Conservation (phyloP, 345 rosid genomes). For the Linum usitatissimum region DNA sequence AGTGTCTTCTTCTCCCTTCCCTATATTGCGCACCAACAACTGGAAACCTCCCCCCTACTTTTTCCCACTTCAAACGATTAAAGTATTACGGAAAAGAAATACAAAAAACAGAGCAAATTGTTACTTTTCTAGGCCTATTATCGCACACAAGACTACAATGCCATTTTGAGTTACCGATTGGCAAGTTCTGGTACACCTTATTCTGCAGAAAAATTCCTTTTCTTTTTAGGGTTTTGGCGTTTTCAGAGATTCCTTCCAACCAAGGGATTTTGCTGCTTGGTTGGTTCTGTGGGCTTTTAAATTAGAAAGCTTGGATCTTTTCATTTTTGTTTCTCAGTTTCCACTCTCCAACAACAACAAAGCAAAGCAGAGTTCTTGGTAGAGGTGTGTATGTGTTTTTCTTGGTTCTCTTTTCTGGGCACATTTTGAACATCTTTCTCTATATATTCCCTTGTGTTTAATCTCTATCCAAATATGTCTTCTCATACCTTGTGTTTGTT, state of each 20-base stretch:
- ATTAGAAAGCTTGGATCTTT: neutral
- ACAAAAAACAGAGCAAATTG: conserved; percentile 1
- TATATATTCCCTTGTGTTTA: neutral
- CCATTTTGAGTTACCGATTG: neutral
- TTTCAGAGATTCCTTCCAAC: neutral
- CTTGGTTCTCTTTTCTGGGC: conserved; percentile 9
- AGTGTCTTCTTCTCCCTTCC: neutral
- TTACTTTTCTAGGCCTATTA: neutral
- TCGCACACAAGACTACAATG: neutral
- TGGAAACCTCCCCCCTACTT: conserved; percentile 12
- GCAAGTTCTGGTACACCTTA: neutral
- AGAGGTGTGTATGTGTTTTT: neutral
- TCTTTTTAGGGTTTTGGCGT: neutral
- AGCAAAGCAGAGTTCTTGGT: neutral
- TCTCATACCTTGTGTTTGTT: neutral
- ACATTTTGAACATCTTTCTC: neutral
- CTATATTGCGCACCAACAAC: conserved; percentile 16
- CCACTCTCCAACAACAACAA: neutral
- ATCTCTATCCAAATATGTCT: neutral
- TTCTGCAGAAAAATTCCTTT: neutral
- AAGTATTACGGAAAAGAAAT: conserved; percentile 3
- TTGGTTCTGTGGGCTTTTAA: neutral
- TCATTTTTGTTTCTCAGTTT: neutral
- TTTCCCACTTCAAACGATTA: conserved; percentile 11
- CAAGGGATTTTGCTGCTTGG: neutral